Conservation (phyloP, 495 filamentous ascomycete genomes). For the Penicillium desertorum region DNA sequence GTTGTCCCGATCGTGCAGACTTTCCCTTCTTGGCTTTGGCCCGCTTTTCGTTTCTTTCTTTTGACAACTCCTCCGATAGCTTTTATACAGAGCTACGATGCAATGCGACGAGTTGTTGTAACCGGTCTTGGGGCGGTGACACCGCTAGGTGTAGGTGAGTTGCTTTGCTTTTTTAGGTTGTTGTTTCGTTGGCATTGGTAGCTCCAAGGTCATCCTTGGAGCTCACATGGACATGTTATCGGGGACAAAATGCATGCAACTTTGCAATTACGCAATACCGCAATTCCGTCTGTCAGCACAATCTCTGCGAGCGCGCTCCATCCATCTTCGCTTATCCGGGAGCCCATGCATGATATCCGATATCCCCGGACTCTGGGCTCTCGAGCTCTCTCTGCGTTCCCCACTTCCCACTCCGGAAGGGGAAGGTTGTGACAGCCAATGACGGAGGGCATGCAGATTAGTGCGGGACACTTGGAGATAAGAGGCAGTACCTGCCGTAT, state of each 20-base stretch:
- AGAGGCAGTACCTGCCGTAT: neutral
- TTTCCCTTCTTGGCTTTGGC: constrained; percentile 43
- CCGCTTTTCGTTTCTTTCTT: constrained; percentile 15
- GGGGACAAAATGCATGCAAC: neutral
- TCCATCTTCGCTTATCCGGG: neutral
- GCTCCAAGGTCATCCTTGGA: neutral
- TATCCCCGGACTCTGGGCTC: constrained; percentile 17
- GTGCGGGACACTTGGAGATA: constrained; percentile 3
- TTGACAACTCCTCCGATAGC: constrained; percentile 12
- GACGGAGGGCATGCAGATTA: constrained; percentile 13
- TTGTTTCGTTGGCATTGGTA: neutral
- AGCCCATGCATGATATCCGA: constrained; percentile 1
- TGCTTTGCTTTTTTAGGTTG: neutral
- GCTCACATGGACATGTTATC: neutral
- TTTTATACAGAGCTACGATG: constrained; percentile 32
- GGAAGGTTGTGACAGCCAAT: constrained; percentile 35
- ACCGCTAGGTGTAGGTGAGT: constrained; percentile 77
- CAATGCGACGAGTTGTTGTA: constrained; percentile 91
- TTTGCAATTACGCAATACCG: neutral
- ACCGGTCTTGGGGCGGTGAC: constrained; percentile 93
- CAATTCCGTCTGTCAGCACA: neutral
- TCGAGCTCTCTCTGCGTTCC: constrained; percentile 12
- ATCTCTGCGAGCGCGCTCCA: neutral
- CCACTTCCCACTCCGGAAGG: constrained; percentile 25
- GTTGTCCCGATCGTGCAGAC: constrained; percentile 41